Evolutionary conservation across 306 rosid species (phyloP), one percentile per base, ranked within the genome.

Genomic region (Fragaria vesca): DNA sequence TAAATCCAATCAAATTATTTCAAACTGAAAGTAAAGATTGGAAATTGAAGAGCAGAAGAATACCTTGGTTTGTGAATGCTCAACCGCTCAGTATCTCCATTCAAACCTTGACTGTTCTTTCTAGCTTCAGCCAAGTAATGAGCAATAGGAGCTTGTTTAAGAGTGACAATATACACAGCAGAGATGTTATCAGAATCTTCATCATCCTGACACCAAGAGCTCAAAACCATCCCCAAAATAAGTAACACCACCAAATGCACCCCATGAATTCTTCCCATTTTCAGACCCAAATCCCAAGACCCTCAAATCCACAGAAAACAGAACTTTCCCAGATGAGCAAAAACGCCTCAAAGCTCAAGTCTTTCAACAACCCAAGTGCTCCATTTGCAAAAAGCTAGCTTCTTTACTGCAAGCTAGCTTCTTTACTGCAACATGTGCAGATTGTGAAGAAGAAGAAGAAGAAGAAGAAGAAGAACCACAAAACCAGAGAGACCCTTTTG

Each of bases 141-240:
- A 84, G 86, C 81, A 69, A 88, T 50, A 75, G 93, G 89, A 83
- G 90, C 81, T 79, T 91, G 85, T 85, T 81, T 91, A 36, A 96
- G 86, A 76, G 93, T 87, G 73, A 96, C 97, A 72, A 96, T 91
- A 76, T 96, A 93, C 45, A 96, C 93, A 76, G 85, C 89, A 12
- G 95, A 47, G 75, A 71, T 75, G 74, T 77, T 84, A 71, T 83
- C 90, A 21, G 85, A 87, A 81, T 70, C 90, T 0, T 62, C 91
- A 11, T 75, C 61, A 48, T 78, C 90, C 61, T 82, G 81, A 72
- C 98, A 88, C n/a, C 79, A 76, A 63, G 85, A 74, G 69, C 87
- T 83, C 15, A 81, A 8, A 69, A 82, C 20, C 83, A 87, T 47
- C 79, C 83, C 83, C 77, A 87, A 81, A 79, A 86, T 84, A 63